These are phyloP conservation scores for Pelargonium australe DNA, from an alignment of 441 rosid species.

Conservation along the genomic window DNA sequence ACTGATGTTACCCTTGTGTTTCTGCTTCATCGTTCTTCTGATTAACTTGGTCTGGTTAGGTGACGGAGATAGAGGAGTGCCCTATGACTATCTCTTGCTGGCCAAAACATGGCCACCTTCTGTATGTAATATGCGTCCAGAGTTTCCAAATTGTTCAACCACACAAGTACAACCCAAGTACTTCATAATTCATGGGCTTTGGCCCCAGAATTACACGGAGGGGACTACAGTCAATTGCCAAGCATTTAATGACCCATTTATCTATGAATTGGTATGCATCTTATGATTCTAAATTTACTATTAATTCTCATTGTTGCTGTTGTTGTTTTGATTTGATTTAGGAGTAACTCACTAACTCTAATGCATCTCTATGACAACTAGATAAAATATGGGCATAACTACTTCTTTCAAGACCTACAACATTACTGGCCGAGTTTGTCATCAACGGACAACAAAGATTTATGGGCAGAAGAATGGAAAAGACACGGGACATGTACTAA, in stretches of 20 bases:
- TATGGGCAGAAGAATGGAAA: neutral
- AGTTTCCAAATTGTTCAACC: neutral
- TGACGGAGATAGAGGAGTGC: neutral
- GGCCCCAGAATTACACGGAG: neutral
- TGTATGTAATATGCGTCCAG: neutral
- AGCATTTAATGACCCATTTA: neutral
- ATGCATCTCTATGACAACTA: neutral
- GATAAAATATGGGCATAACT: neutral
- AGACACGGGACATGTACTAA: neutral
- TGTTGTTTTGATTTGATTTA: too few relatives aligned
- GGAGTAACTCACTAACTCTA: too few relatives aligned
- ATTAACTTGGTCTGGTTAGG: neutral
- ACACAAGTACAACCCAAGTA: neutral
- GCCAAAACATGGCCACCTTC: neutral
- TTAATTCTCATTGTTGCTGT: too few relatives aligned
- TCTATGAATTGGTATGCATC: neutral
- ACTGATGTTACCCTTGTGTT: neutral
- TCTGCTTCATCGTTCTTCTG: neutral
- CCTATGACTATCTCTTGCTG: slow-evolving; percentile 4
- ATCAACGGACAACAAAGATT: neutral
- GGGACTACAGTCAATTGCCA: neutral
- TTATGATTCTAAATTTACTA: too few relatives aligned
- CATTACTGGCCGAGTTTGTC: neutral
- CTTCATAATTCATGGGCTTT: neutral
- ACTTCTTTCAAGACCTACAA: neutral